Percentiles rank a stretch among this genome's conserved stretches.
phyloP scores from a whole-genome alignment of 2,329 filamentous ascomycete species.

The Aspergillus tubingensis region DNA sequence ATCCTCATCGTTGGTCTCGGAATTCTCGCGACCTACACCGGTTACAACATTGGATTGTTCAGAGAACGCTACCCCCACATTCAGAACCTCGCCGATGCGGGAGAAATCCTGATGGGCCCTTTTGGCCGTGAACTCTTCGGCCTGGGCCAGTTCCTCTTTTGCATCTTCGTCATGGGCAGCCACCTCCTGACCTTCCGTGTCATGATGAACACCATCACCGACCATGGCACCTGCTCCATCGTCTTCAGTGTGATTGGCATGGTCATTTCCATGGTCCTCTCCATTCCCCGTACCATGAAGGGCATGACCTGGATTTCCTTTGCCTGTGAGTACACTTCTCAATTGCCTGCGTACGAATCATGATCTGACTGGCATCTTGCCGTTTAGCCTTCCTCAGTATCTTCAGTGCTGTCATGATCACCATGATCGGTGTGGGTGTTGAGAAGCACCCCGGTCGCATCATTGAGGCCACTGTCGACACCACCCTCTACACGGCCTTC shows the following conservation, averaged over 20 bases:
- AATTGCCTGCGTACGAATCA: neutral
- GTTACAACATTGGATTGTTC: conserved; percentile 61
- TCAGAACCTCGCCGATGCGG: conserved; percentile 68
- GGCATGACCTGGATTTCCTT: conserved; percentile 64
- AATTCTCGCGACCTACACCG: conserved; percentile 59
- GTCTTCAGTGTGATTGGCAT: conserved; percentile 63
- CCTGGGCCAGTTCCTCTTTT: conserved; percentile 62
- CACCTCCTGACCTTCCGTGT: conserved; percentile 70
- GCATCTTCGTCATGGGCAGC: conserved; percentile 70
- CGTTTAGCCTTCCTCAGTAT: conserved; percentile 62
- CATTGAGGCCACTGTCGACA: conserved; percentile 41
- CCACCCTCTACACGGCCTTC: conserved; percentile 58
- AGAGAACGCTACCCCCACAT: conserved; percentile 59
- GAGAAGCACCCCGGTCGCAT: conserved; percentile 42
- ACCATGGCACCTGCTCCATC: conserved; percentile 64
- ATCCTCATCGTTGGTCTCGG: conserved; percentile 58
- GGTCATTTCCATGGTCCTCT: conserved; percentile 59
- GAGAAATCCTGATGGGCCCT: conserved; percentile 61
- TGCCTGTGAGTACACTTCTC: conserved; percentile 44
- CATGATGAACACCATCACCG: conserved; percentile 65
- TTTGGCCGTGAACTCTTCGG: conserved; percentile 65
- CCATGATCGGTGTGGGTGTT: conserved; percentile 66
- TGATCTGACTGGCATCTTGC: neutral
- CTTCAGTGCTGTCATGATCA: conserved; percentile 64
- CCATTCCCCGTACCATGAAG: conserved; percentile 63